Conservation (phyloP, 1,139 yeast genomes). For the Arxiozyma slooffiae region DNA sequence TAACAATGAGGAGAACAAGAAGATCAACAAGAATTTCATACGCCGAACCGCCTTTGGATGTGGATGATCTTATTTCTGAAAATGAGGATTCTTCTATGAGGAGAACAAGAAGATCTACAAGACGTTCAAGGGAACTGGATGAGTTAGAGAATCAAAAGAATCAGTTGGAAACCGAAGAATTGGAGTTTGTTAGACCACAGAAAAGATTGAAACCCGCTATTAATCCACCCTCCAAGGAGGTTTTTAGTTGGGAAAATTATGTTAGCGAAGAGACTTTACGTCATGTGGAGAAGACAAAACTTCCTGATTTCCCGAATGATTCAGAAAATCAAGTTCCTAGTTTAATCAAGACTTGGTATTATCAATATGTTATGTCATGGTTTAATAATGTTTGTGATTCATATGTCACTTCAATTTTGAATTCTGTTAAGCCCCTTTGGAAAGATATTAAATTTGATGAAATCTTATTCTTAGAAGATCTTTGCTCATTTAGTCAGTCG, state of each 20-base stretch:
- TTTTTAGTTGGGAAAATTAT: conserved; percentile 21
- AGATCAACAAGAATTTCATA: conserved; percentile 3
- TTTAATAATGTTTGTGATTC: conserved; percentile 27
- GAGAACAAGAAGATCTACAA: neutral
- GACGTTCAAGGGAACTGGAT: neutral
- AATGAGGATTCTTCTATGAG: neutral
- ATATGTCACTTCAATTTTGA: conserved; percentile 14
- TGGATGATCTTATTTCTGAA: neutral
- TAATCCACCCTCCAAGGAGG: conserved; percentile 3
- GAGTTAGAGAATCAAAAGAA: neutral
- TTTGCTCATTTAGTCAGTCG: neutral
- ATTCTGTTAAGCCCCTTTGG: conserved; percentile 23
- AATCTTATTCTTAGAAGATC: conserved; percentile 19
- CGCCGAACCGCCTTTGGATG: neutral
- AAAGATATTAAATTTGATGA: conserved; percentile 25
- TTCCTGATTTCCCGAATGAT: conserved; percentile 9
- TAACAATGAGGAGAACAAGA: conserved; percentile 4
- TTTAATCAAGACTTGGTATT: conserved; percentile 22
- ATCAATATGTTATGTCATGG: conserved; percentile 30
- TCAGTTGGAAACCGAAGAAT: neutral
- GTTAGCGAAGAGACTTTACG: conserved; percentile 17
- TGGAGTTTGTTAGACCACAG: conserved; percentile 1
- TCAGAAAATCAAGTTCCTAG: conserved; percentile 6
- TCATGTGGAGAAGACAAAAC: conserved; percentile 17
- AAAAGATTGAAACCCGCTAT: neutral